Evolutionary conservation across 1,284 basidiomycete species (phyloP), one percentile per base, ranked within the genome.

Genomic region (Porogramme epimiltina): DNA sequence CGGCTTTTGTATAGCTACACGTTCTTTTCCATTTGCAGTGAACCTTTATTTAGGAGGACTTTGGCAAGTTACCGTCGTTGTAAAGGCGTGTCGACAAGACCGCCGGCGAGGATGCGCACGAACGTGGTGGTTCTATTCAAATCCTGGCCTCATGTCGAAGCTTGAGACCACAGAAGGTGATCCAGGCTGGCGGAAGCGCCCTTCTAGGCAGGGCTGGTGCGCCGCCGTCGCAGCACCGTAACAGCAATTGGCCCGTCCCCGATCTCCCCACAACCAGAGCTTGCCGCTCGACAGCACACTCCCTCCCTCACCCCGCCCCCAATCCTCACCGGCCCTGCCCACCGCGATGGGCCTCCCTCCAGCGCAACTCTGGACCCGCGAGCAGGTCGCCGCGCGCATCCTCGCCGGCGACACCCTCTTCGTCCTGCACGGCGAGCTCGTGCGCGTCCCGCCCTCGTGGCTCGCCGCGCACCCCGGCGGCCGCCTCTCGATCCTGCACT

Each of bases 381-480:
- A 81, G 24, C 73, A 81, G 43, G 75, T 93, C 60, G 85, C 85
- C 8, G 68, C 71, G 8, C 81, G 82, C 62, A 91, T 97, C 63
- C 78, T 91, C 63, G 75, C 76, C 1, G 94, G 95, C 49, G 84
- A 95, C 55, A 73, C 79, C 47, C 81, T 98, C 60, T 81, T 98
- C 69, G 78, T 99, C 56, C 90, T 92, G 73, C 75, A 82, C 62
- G 78, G 80, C 59, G 77, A 81, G 54, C 85, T 98, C 57, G 85
- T 98, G 60, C 85, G 87, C 57, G 84, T 97, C n/a, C 84, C 93
- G 20, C 78, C 80, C 13, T 74, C 79, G 16, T 98, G 96, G 97
- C 84, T 96, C 19, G 70, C 80, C 3, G 75, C 79, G 3, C 97
- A 99, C 68, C 96, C 96, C 0, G 97, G 96, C 39, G 95, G 96